phyloP scores from a whole-genome alignment of 164 flowering plant genomes.

The Tetrastigma voinierianum region DNA sequence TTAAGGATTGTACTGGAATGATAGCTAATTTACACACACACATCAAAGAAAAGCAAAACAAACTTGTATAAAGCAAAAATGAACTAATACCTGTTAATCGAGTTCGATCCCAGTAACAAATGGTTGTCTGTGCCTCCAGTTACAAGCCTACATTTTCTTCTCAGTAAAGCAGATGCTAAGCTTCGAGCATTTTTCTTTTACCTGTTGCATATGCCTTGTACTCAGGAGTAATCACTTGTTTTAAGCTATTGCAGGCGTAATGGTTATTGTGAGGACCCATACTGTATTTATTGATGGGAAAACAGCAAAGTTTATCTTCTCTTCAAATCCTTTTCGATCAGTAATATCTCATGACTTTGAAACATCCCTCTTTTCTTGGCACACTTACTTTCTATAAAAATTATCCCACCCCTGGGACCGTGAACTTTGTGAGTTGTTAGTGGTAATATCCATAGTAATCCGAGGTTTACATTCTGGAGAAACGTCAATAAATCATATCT shows the following conservation, averaged over 20 bases:
- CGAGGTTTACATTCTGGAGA: conserved; percentile 26
- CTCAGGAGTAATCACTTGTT: conserved; percentile 41
- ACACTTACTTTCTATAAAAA: conserved; percentile 32
- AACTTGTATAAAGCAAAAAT: background rate
- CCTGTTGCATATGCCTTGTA: conserved; percentile 47
- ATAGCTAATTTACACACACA: background rate
- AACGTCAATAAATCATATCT: background rate
- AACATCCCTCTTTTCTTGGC: conserved; percentile 21
- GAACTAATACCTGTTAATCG: conserved; percentile 38
- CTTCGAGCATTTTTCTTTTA: conserved; percentile 48
- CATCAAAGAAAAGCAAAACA: too few species aligned
- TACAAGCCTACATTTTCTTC: conserved; percentile 39
- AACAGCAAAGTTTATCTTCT: conserved; percentile 53
- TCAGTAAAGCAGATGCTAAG: conserved; percentile 27
- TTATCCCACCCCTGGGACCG: conserved; percentile 42
- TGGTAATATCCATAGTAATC: conserved; percentile 47
- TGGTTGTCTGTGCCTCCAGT: conserved; percentile 56
- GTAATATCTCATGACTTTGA: conserved; percentile 23
- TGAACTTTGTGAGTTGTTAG: conserved; percentile 42
- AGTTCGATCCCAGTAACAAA: conserved; percentile 49
- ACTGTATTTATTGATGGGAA: conserved; percentile 51
- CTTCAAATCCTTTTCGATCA: conserved; percentile 41
- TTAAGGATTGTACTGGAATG: too few species aligned
- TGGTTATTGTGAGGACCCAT: conserved; percentile 59
- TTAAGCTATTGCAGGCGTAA: conserved; percentile 49